These are phyloP conservation scores for Fusarium nelsonii DNA, from an alignment of 2,329 filamentous ascomycete species.

Conservation along the genomic window DNA sequence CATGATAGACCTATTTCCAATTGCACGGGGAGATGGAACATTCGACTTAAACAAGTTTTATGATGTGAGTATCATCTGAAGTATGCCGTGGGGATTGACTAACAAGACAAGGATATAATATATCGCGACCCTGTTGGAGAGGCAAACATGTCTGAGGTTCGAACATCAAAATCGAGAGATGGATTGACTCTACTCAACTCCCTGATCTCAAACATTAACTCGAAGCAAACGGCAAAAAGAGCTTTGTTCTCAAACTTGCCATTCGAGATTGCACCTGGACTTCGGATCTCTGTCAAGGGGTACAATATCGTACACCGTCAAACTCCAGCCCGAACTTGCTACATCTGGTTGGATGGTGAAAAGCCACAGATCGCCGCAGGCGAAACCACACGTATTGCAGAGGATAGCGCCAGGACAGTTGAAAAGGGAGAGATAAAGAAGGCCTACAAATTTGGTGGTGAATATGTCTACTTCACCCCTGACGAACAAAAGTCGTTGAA, in stretches of 20 bases:
- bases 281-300: constrained; percentile 92
- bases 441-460: constrained; percentile 95
- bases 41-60: constrained; percentile 93
- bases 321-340: constrained; percentile 82
- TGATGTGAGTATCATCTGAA: constrained; percentile 69
- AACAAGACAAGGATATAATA: constrained; percentile 78
- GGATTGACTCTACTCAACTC: constrained; percentile 84
- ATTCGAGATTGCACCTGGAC: constrained; percentile 85
- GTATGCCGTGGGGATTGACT: not conserved
- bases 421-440: constrained; percentile 87
- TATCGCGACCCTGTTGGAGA: constrained; percentile 83
- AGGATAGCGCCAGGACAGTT: constrained; percentile 80
- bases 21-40: constrained; percentile 74
- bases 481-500: constrained; percentile 85
- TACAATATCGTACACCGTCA: constrained; percentile 91
- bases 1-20: constrained; percentile 91
- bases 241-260: constrained; percentile 88
- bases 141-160: constrained; percentile 65
- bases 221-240: constrained; percentile 86
- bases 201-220: constrained; percentile 88
- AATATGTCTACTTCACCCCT: constrained; percentile 85
- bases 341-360: constrained; percentile 90
- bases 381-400: constrained; percentile 79
- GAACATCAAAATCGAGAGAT: constrained; percentile 75
- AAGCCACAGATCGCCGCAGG: constrained; percentile 82